A percentile compares a stretch with the other conserved stretches of the same genome.
phyloP scores from a whole-genome alignment of 352 stramenopile genomes.

The Pythium brachiatum region DNA sequence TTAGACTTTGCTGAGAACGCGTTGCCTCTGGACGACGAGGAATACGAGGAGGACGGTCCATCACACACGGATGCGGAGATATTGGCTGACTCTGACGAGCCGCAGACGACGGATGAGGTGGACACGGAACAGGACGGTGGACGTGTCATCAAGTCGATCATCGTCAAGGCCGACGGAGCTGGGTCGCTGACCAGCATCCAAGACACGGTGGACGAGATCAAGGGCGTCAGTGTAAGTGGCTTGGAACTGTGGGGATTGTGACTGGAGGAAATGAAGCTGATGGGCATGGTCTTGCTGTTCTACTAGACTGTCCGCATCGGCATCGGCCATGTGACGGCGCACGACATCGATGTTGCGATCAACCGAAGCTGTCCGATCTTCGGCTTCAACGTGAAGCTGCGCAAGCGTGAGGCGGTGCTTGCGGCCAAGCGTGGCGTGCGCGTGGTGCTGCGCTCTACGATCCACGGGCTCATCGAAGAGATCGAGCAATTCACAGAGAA shows the following conservation, averaged over 20 bases:
- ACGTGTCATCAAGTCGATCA: constrained; percentile 57
- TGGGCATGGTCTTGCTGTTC: background rate
- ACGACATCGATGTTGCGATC: constrained; percentile 81
- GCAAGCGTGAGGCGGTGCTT: constrained; percentile 53
- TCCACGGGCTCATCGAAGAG: constrained; percentile 79
- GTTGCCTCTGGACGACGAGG: constrained; percentile 30
- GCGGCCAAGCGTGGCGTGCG: constrained; percentile 55
- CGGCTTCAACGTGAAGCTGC: constrained; percentile 79
- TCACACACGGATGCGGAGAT: constrained; percentile 5
- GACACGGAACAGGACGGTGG: constrained; percentile 43
- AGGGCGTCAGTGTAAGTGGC: constrained; percentile 38
- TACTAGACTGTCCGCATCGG: constrained; percentile 69
- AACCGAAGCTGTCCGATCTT: constrained; percentile 82
- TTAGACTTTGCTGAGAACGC: constrained; percentile 69
- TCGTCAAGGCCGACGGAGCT: constrained; percentile 77
- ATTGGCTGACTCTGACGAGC: constrained; percentile 12
- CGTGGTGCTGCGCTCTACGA: constrained; percentile 63
- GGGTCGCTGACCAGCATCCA: constrained; percentile 82
- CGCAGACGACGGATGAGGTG: constrained; percentile 27
- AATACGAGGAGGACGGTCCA: background rate
- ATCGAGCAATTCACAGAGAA: constrained; percentile 34
- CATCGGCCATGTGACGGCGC: constrained; percentile 72
- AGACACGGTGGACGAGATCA: constrained; percentile 71
- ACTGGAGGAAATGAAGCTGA: background rate
- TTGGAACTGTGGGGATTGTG: background rate